phyloP scores from a whole-genome alignment of 1,284 basidiomycete species.

The Leccinum pachyderme region DNA sequence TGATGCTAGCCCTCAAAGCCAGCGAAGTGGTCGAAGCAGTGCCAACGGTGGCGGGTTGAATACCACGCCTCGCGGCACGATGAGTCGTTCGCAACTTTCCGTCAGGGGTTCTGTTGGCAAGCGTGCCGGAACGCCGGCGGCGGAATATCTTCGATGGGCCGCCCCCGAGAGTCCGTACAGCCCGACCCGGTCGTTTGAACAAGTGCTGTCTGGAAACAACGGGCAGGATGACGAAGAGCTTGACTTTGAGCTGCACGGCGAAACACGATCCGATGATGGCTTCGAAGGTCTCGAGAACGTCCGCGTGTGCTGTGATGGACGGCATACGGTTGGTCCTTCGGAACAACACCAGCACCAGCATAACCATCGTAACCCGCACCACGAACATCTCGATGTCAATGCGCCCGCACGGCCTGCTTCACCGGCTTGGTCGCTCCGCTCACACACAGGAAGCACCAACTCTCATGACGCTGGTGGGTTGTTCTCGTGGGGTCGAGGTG shows the following conservation, averaged over 20 bases:
- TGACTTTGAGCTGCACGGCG: slow-evolving; percentile 79
- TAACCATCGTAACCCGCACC: slow-evolving; percentile 58
- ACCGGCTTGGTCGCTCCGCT: slow-evolving; percentile 80
- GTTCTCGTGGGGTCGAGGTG: slow-evolving; percentile 60
- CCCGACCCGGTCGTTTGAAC: slow-evolving; percentile 66
- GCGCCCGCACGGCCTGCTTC: slow-evolving; percentile 64
- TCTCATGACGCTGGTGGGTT: slow-evolving; percentile 62
- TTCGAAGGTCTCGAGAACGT: slow-evolving; percentile 96
- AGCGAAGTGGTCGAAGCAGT: slow-evolving; percentile 60
- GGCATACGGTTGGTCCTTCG: slow-evolving; percentile 67
- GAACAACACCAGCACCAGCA: slow-evolving; percentile 35
- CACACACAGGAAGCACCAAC: slow-evolving; percentile 64
- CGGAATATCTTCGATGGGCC: slow-evolving; percentile 81
- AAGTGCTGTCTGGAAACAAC: slow-evolving; percentile 42
- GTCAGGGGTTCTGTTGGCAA: slow-evolving; percentile 73
- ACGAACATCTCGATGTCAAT: slow-evolving; percentile 44
- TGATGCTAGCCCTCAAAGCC: slow-evolving; percentile 65
- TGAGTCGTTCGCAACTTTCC: slow-evolving; percentile 74
- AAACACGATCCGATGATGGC: slow-evolving; percentile 72
- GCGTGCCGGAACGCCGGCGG: slow-evolving; percentile 84
- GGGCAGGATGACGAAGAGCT: slow-evolving; percentile 62
- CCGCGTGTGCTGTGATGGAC: slow-evolving; percentile 91
- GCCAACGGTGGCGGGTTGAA: slow-evolving; percentile 62
- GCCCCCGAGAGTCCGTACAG: slow-evolving; percentile 65
- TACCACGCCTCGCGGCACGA: slow-evolving; percentile 70